Evolutionary conservation across 2,329 filamentous ascomycete genomes (phyloP), one percentile per base, ranked within the genome.

Genomic region (Lasiodiplodia sp.): DNA sequence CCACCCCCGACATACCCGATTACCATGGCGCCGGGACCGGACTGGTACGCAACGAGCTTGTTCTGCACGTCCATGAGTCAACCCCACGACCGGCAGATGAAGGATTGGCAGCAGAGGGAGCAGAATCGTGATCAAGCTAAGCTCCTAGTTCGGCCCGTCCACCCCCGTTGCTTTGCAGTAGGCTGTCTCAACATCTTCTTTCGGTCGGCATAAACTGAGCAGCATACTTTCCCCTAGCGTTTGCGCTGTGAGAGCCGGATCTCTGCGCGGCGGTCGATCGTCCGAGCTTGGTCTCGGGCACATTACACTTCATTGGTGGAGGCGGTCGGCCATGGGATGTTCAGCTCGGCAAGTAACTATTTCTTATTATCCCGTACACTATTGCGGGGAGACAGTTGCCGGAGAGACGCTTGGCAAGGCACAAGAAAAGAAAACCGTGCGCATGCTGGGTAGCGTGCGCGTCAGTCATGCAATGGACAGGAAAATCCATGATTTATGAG

Each of bases 71-170:
- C 21, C 44, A 47, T 47, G 44, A 47, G 14, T 47, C 44, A 47
- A 28, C 21, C 2, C 44, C 31, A 10, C 31, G 31, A 8, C 40
- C 40, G 18, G 16, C 40, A 44, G 40, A 44, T 44, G 44, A 47
- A n/a, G 44, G 21, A 47, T 47, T 47, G 44, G n/a, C 44, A 47
- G 18, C 10, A 47, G 44, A 10, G 21, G 40, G 5, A 44, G 40
- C 40, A 44, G 38, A 16, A 21, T 25, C 18, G 60, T 25, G 11
- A 52, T 51, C 2, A 8, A 52, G 44, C 47, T 38, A 63, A 37
- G 44, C 58, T 63, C 58, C 49, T 34, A 8, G 58, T 25, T 63
- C 58, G 58, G 44, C 60, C 44, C 60, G 60, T 64, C 52, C n/a
- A 31, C n/a, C 47, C 60, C 44, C 60, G 44, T 14, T 38, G 31